Evolutionary conservation across 352 stramenopile species (phyloP).

Genomic region (Globisporangium nodosum): DNA sequence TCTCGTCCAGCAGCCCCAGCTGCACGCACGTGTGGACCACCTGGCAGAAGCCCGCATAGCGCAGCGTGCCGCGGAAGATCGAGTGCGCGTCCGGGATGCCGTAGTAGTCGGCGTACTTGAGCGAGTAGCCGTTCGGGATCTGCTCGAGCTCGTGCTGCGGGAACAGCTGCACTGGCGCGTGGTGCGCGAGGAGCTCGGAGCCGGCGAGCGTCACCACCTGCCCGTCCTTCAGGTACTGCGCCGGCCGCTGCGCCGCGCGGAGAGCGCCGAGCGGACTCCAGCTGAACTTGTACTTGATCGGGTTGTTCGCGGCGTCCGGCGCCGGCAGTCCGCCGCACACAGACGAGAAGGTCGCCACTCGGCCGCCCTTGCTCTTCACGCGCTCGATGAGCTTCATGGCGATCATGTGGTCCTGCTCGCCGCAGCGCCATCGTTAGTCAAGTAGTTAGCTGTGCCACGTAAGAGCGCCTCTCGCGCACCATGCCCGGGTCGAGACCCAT

Average conservation of each 20-base stretch:
- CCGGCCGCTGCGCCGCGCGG: constrained; percentile 33
- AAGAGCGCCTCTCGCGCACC: constrained; percentile 7
- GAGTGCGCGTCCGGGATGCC: constrained; percentile 53
- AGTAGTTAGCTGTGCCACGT: no score
- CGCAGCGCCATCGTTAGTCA: background rate
- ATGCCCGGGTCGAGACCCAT: constrained; percentile 89
- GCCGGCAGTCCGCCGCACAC: constrained; percentile 84
- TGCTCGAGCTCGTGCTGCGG: constrained; percentile 69
- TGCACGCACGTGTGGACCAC: constrained; percentile 62
- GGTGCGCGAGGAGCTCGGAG: constrained; percentile 39
- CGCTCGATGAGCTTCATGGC: constrained; percentile 88
- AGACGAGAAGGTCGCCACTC: constrained; percentile 71
- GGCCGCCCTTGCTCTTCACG: constrained; percentile 49
- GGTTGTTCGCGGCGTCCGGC: constrained; percentile 85
- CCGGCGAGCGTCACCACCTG: constrained; percentile 50
- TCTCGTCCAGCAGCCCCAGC: constrained; percentile 59
- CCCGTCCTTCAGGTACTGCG: constrained; percentile 53
- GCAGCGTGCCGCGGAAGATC: constrained; percentile 83
- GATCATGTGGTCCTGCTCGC: constrained; percentile 75
- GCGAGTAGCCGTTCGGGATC: constrained; percentile 83
- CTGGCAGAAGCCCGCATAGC: constrained; percentile 76
- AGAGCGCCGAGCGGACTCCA: constrained; percentile 80
- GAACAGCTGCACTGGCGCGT: constrained; percentile 38
- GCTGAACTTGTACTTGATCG: constrained; percentile 91
- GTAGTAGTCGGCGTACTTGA: constrained; percentile 79